Conservation (phyloP, 768 basidiomycete genomes). For the Podaxis carcinomalis region DNA sequence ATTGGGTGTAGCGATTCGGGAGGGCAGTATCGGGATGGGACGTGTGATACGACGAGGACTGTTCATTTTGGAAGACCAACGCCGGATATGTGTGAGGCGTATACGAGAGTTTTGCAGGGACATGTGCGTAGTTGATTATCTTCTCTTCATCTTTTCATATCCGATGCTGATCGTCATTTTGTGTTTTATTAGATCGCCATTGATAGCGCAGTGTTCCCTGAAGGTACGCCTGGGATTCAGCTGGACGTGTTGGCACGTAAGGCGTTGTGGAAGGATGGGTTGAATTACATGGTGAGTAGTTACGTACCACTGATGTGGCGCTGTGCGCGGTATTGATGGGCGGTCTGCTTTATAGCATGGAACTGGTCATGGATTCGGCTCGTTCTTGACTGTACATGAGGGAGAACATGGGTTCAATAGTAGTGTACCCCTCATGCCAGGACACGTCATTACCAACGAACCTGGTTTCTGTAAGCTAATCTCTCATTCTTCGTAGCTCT, state of each 20-base stretch:
- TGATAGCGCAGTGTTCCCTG: conserved; percentile 85
- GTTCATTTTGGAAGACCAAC: conserved; percentile 86
- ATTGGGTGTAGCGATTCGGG: conserved; percentile 73
- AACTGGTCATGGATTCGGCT: conserved; percentile 88
- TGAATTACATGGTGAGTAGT: conserved; percentile 67
- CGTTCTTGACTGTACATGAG: conserved; percentile 83
- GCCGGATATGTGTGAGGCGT: conserved; percentile 85
- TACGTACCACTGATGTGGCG: conserved; percentile 7
- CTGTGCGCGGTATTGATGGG: conserved; percentile 7
- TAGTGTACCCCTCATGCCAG: conserved; percentile 67
- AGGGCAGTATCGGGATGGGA: conserved; percentile 86
- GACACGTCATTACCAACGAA: conserved; percentile 92
- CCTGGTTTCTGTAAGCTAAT: conserved; percentile 79
- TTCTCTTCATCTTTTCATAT: conserved; percentile 14
- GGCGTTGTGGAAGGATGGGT: conserved; percentile 81
- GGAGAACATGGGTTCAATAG: conserved; percentile 78
- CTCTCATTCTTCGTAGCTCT: conserved; percentile 9
- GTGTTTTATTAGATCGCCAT: conserved; percentile 73
- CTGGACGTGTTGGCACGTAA: conserved; percentile 88
- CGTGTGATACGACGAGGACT: conserved; percentile 80
- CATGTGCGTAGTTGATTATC: conserved; percentile 59
- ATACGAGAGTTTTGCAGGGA: conserved; percentile 92
- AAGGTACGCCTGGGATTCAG: conserved; percentile 79
- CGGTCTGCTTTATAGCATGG: conserved; percentile 59
- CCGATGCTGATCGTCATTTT: conserved; percentile 18